Evolutionary conservation across 2,329 filamentous ascomycete species (phyloP).

Genomic region (Mycosphaerella sp.): DNA sequence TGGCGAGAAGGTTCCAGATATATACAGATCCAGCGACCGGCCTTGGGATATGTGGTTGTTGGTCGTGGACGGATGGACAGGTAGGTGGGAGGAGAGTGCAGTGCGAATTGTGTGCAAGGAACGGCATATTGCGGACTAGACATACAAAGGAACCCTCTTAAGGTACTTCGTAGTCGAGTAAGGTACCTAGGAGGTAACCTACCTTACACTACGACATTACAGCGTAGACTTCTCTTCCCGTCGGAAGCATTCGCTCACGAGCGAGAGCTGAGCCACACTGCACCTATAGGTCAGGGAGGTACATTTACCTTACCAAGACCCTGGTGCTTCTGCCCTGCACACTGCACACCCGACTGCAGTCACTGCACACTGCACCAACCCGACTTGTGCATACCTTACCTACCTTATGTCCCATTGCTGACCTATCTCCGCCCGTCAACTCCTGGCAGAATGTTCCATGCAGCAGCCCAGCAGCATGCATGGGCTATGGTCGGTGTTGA

Average conservation of each 20-base stretch:
- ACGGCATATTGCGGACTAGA: neutral
- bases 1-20: slow-evolving; percentile 5
- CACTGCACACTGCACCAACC: neutral
- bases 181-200: too few species aligned
- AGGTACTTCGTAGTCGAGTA: too few species aligned
- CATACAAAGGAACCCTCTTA: neutral
- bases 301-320: neutral
- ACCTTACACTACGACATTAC: too few species aligned
- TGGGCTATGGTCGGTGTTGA: neutral
- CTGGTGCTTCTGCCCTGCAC: neutral
- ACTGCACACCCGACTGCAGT: neutral
- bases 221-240: neutral
- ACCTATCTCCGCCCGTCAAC: slow-evolving; percentile 1
- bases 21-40: neutral
- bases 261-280: slow-evolving; percentile 3
- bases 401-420: neutral
- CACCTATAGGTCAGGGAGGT: neutral
- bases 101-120: neutral
- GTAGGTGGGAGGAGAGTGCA: neutral
- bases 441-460: slow-evolving; percentile 3
- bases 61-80: neutral
- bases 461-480: neutral
- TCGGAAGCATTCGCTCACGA: neutral
- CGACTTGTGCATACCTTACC: too few species aligned
- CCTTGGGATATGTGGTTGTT: neutral